Evolutionary conservation across 2,329 filamentous ascomycete genomes (phyloP), one percentile per base, ranked within the genome.

Genomic region (Gremmenia infestans): DNA sequence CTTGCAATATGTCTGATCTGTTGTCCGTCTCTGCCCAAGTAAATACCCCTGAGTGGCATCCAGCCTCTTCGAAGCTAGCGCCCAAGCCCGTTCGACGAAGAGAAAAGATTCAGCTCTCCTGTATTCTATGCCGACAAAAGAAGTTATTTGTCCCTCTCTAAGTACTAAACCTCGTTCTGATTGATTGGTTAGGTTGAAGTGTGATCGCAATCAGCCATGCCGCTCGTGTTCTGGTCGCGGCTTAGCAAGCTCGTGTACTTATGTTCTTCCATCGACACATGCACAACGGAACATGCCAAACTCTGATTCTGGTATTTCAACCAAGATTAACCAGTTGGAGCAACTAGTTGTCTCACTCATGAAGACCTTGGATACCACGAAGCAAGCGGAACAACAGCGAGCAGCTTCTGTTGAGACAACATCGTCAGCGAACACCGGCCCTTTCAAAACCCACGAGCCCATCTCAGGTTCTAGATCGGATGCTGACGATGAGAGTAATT

Each of bases 281-380:
- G 17, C 23, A 43, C 42, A 40, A 8, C 49, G 46, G 69, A 12
- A 81, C n/a, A 81, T 64, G 76, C 77, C 39, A 11, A 39, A n/a
- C 35, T n/a, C 43, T 73, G 74, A 73, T 68, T 73, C 73, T 68
- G 74, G 74, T 68, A 77, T 82, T 76, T 74, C 78, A 23, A 74
- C 77, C 7, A 72, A 79, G 52, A 71, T 82, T 37, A 76, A 75
- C 66, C 73, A 78, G 32, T 78, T 82, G 1, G 79, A 82, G 67
- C 75, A 76, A 49, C 78, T 82, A 75, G 78, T 82, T 32, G 71
- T 78, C 22, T 73, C 71, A 43, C 78, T 82, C 73, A 76, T 81
- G 69, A 47, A 40, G 19, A 37, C 32, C n/a, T 19, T 53, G 32
- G 51, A 37, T 19, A 43, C 32, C 8, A 19, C 52, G 5, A 52